Percentiles rank a stretch among this genome's conserved stretches.
Evolutionary conservation across 176 grass and related monocot species (phyloP).

Genomic region (Pontederia crassipes): DNA sequence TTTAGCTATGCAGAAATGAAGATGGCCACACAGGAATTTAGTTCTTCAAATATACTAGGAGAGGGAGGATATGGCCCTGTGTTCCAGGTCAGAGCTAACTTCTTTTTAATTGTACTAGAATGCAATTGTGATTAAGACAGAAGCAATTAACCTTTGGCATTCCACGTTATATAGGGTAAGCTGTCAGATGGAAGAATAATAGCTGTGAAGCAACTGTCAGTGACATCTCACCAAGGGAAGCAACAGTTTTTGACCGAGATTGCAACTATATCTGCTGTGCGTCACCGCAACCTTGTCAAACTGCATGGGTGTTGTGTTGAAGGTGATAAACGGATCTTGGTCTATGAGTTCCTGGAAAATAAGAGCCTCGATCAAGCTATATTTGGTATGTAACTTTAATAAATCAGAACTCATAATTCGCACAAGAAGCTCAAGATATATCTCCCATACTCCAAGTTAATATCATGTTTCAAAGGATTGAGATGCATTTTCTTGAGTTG

Average conservation of each 20-base stretch:
- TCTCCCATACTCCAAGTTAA: no score
- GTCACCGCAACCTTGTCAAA: conserved; percentile 60
- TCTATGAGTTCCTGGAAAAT: conserved; percentile 72
- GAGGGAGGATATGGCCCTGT: conserved; percentile 80
- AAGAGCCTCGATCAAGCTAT: conserved; percentile 62
- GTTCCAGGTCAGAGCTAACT: conserved; percentile 37
- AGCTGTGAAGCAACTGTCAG: conserved; percentile 64
- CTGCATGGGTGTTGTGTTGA: conserved; percentile 63
- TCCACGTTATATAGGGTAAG: conserved; percentile 43
- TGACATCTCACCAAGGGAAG: conserved; percentile 67
- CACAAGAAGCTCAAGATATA: no score
- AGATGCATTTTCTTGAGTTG: no score
- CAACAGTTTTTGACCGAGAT: conserved; percentile 63
- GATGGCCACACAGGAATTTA: conserved; percentile 60
- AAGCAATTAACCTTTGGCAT: not conserved
- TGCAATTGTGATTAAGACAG: not conserved
- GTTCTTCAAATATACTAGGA: conserved; percentile 65
- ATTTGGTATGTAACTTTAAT: conserved; percentile 30
- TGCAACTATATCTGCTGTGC: conserved; percentile 57
- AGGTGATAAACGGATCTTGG: conserved; percentile 43
- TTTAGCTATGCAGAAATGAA: conserved; percentile 60
- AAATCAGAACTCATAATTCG: no score
- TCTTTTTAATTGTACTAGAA: not conserved
- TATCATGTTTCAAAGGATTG: no score
- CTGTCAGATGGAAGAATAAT: conserved; percentile 53